phyloP scores from a whole-genome alignment of 1,284 basidiomycete species.

The Grifola frondosa region DNA sequence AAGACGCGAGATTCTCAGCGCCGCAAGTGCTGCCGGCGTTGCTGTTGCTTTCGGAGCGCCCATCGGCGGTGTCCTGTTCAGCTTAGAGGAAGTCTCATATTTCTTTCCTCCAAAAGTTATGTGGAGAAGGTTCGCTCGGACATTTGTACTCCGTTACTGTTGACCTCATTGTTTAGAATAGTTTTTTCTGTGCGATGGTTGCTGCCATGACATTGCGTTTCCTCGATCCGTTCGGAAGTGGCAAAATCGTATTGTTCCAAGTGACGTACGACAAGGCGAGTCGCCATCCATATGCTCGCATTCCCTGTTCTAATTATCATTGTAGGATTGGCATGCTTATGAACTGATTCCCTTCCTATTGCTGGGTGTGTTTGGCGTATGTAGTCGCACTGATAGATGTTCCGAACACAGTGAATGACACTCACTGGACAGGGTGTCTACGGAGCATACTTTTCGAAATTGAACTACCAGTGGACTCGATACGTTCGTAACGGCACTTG shows the following conservation, averaged over 20 bases:
- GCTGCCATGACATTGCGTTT: constrained; percentile 87
- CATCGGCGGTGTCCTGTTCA: constrained; percentile 91
- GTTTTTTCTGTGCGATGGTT: constrained; percentile 95
- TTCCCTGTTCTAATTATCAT: neutral
- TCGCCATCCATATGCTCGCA: neutral
- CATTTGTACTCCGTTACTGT: too few species aligned
- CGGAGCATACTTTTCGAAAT: constrained; percentile 90
- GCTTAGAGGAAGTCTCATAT: constrained; percentile 92
- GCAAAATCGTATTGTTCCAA: constrained; percentile 84
- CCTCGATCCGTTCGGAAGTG: constrained; percentile 90
- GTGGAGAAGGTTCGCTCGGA: constrained; percentile 80
- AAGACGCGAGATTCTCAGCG: constrained; percentile 87
- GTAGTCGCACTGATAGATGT: constrained; percentile 22
- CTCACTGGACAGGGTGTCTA: constrained; percentile 77
- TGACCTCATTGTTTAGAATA: constrained; percentile 29
- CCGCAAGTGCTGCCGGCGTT: constrained; percentile 91
- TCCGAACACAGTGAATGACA: too few species aligned
- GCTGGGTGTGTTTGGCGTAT: constrained; percentile 84
- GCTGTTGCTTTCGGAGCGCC: constrained; percentile 91
- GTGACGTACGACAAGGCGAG: constrained; percentile 83
- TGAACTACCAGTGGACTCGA: constrained; percentile 89
- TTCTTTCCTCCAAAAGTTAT: constrained; percentile 95
- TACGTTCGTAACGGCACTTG: constrained; percentile 81
- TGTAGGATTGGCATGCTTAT: constrained; percentile 86
- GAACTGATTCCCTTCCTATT: constrained; percentile 84